phyloP scores from a whole-genome alignment of 768 basidiomycete species.

The Trametopsis cervina region DNA sequence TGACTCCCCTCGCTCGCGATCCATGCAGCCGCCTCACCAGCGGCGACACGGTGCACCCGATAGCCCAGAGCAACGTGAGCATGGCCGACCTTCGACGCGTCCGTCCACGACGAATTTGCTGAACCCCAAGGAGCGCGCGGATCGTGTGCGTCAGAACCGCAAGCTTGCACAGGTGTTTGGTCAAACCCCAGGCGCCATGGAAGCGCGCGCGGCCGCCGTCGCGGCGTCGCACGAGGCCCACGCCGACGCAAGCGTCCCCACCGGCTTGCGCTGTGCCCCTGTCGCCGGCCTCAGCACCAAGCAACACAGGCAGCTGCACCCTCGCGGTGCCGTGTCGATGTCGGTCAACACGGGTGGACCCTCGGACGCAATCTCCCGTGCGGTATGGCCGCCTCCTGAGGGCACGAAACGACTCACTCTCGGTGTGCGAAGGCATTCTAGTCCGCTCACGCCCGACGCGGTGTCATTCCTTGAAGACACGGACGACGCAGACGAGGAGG shows the following conservation, averaged over 20 bases:
- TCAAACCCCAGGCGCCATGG: slow-evolving; percentile 38
- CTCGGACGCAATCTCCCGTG: slow-evolving; percentile 6
- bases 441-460: slow-evolving; percentile 44
- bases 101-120: slow-evolving; percentile 69
- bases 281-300: slow-evolving; percentile 8
- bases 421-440: slow-evolving; percentile 45
- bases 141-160: slow-evolving; percentile 63
- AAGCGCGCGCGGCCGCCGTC: slow-evolving; percentile 5
- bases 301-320: slow-evolving; percentile 10
- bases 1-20: slow-evolving; percentile 9
- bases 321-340: slow-evolving; percentile 19
- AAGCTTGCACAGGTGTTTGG: slow-evolving; percentile 83
- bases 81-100: slow-evolving; percentile 14
- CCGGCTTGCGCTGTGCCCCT: slow-evolving; percentile 15
- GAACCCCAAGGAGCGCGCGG: slow-evolving; percentile 56
- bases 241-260: slow-evolving; percentile 12
- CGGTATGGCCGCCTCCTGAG: slow-evolving; percentile 30
- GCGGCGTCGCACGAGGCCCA: slow-evolving; percentile 3
- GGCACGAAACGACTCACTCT: slow-evolving; percentile 22
- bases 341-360: slow-evolving; percentile 14
- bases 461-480: slow-evolving; percentile 22
- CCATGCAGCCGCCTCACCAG: slow-evolving; percentile 22
- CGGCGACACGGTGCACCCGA: slow-evolving; percentile 40
- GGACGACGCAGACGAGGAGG: slow-evolving; percentile 1
- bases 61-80: slow-evolving; percentile 32